Base-by-base conservation (phyloP, 2,329 filamentous ascomycete genomes). In the Monascus ruber region DNA sequence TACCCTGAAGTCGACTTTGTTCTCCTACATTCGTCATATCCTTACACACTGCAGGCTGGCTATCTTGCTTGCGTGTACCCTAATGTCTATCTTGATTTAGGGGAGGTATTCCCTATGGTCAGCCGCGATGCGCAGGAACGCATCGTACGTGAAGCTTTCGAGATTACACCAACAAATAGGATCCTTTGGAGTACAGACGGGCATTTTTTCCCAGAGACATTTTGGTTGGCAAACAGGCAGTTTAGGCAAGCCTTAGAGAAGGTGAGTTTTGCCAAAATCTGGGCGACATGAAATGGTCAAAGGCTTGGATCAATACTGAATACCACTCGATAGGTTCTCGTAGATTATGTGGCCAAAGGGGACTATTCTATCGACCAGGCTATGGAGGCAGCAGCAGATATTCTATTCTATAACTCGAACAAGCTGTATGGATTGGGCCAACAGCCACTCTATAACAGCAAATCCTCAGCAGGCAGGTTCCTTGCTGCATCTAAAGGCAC, bases 51-150 rank as follows among this genome's bases (percentile, higher is more conserved):
- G 31, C 83, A 91, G 60, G 76, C 81, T 0, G 84, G 81, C 0
- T 93, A 89, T 54, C 69, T 93, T 17, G 83, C 85, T 0, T 76
- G 75, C 1, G 77, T 83, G 24, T 91, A 87, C 54, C 69, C 74
- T 24, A 89, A 93, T 52, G 83, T 84, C 1, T 91, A 86, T 54
- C 75, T 85, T 8, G 86, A 93, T 53, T 76, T 93, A 39, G 85
- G 86, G 1, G 81, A 87, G 53, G 80, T 91, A 0, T 93, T 91
- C 43, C 85, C 85, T 0, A 80, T 79, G 60, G 60, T 91, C 31
- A 88, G 81, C 46, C 74, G 81, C 36, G 77, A 85, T 42, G 86
- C 84, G 0, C 84, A 93, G 56, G 78, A 83, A 48, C 67, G 69
- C 0, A 73, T 86, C 1, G 47, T 93, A 8, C 75, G 79, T 34